These are phyloP conservation scores for Blastobotrys attinorum DNA, from an alignment of 805 yeast genomes.

Conservation along the genomic window DNA sequence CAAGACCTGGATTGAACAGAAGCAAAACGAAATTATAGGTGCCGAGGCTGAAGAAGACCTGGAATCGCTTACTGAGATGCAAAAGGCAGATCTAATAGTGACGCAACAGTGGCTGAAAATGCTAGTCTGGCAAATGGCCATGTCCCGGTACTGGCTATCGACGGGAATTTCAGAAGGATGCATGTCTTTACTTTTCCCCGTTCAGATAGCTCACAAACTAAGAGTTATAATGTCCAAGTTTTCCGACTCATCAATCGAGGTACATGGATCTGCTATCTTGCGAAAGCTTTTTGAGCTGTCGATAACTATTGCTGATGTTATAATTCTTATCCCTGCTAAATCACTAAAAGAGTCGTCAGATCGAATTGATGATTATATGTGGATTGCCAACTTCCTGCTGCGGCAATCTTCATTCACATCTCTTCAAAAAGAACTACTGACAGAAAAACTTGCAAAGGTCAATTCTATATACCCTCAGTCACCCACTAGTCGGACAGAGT, in stretches of 20 bases:
- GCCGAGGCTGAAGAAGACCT: constrained; percentile 3
- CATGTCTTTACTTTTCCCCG: constrained; percentile 13
- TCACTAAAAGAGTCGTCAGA: constrained; percentile 6
- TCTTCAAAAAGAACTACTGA: constrained; percentile 6
- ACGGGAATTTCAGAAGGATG: constrained; percentile 5
- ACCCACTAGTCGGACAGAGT: background rate
- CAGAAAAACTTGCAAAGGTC: constrained; percentile 6
- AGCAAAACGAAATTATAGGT: constrained; percentile 6
- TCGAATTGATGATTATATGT: constrained; percentile 10
- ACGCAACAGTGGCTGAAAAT: constrained; percentile 15
- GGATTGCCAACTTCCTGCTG: constrained; percentile 11
- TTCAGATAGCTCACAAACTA: constrained; percentile 9
- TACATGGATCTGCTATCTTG: constrained; percentile 9
- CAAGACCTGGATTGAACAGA: constrained; percentile 10
- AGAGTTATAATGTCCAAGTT: constrained; percentile 3
- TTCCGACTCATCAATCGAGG: constrained; percentile 7
- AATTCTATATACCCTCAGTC: background rate
- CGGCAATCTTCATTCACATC: constrained; percentile 5
- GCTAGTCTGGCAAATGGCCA: constrained; percentile 15
- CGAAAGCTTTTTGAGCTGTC: constrained; percentile 11
- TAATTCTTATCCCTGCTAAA: constrained; percentile 7
- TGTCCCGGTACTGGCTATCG: constrained; percentile 9
- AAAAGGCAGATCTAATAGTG: constrained; percentile 11
- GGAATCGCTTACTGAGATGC: constrained; percentile 9
- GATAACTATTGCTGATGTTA: constrained; percentile 9